Percentiles rank a stretch among this genome's conserved stretches.
Conservation (phyloP, 2,329 filamentous ascomycete genomes). For the Gliomastix tumulicola region DNA sequence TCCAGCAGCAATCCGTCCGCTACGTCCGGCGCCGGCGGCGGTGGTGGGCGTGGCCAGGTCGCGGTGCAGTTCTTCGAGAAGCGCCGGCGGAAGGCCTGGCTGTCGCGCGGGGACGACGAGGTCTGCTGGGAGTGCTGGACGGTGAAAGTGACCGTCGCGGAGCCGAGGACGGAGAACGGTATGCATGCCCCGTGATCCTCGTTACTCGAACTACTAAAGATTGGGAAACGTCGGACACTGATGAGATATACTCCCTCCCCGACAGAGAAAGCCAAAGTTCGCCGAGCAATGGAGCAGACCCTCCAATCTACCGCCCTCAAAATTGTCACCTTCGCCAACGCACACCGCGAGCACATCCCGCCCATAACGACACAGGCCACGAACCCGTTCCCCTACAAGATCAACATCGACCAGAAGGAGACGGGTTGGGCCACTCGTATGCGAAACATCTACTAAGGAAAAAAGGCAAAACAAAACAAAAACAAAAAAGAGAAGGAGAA, state of each 20-base stretch:
- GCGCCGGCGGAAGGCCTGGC: constrained; percentile 71
- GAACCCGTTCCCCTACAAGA: constrained; percentile 94
- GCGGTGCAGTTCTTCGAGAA: constrained; percentile 94
- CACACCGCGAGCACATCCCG: constrained; percentile 91
- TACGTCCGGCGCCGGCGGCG: constrained; percentile 8
- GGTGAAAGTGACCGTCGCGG: constrained; percentile 85
- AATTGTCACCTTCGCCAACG: constrained; percentile 79
- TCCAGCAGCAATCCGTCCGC: constrained; percentile 6
- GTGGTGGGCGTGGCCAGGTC: constrained; percentile 67
- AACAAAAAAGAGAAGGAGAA: background rate
- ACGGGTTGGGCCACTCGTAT: constrained; percentile 72
- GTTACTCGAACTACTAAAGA: no score
- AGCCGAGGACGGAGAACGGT: constrained; percentile 84
- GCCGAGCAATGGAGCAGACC: constrained; percentile 84
- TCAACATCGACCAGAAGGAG: constrained; percentile 77
- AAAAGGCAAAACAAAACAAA: background rate
- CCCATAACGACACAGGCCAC: constrained; percentile 91
- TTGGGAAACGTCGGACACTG: no score
- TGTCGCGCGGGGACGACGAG: constrained; percentile 79
- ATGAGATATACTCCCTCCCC: no score
- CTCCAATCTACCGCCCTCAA: constrained; percentile 83
- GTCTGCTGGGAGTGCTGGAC: constrained; percentile 97
- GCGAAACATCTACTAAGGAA: constrained; percentile 57
- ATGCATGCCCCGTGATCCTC: no score
- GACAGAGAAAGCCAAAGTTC: constrained; percentile 78